A percentile compares a stretch with the other conserved stretches of the same genome.
Evolutionary conservation across 257 asterid genomes (phyloP).

Genomic region (Capsicum chinense): DNA sequence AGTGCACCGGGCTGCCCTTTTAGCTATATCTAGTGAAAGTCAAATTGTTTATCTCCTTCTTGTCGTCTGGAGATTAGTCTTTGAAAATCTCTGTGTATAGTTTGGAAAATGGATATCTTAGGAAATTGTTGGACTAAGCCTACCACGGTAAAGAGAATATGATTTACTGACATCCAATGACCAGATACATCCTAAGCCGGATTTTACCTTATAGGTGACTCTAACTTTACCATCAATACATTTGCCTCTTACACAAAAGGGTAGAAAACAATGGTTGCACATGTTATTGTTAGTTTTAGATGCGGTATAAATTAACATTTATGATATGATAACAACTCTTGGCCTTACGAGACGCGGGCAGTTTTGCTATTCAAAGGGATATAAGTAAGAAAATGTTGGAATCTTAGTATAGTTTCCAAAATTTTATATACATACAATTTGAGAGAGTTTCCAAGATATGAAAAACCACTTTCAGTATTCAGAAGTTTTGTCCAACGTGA

Average conservation of each 20-base stretch:
- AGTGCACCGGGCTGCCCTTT: no score
- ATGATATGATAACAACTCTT: no score
- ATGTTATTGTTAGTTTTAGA: no score
- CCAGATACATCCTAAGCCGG: neutral
- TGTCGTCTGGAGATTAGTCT: neutral
- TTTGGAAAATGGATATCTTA: neutral
- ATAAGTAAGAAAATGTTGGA: no score
- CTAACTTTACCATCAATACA: neutral
- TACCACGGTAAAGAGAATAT: neutral
- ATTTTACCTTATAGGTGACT: neutral
- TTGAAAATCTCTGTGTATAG: neutral
- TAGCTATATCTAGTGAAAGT: neutral
- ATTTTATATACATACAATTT: neutral
- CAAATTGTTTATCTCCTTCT: neutral
- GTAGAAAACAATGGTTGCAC: neutral
- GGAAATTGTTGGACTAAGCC: neutral
- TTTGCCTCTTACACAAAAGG: constrained; percentile 4
- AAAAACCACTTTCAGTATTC: neutral
- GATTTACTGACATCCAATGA: neutral
- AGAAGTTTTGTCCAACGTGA: neutral
- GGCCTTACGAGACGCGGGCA: no score
- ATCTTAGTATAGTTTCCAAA: neutral
- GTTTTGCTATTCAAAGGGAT: no score
- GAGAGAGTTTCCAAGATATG: neutral
- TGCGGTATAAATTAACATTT: no score